Percentiles rank a stretch among this genome's conserved stretches.
Conservation (phyloP, 192 early-diverging fungal species). For the Coemansia sp. region DNA sequence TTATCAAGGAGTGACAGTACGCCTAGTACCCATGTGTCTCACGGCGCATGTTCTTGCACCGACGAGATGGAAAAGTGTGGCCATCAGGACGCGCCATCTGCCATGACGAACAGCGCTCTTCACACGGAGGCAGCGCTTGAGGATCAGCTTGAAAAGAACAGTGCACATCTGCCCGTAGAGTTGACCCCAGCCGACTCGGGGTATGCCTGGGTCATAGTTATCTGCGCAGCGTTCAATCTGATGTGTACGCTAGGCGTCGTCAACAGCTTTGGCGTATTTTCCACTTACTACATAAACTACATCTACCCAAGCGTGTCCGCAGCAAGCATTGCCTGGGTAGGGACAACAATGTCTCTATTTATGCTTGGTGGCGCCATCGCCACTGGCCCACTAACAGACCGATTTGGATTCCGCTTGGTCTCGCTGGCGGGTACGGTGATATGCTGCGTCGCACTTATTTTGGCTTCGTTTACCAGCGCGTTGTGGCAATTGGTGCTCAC, state of each 20-base stretch:
- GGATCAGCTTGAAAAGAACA: neutral
- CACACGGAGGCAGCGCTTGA: too few relatives aligned
- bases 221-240: constrained; percentile 29
- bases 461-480: constrained; percentile 39
- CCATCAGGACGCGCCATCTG: neutral
- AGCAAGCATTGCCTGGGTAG: constrained; percentile 46
- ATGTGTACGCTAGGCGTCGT: constrained; percentile 44
- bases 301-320: constrained; percentile 33
- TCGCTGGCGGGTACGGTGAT: constrained; percentile 28
- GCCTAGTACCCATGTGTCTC: neutral
- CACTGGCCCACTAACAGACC: constrained; percentile 41
- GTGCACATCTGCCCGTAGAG: neutral
- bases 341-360: constrained; percentile 37
- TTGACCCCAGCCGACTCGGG: constrained; percentile 19
- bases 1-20: constrained; percentile 13
- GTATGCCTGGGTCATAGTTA: constrained; percentile 52
- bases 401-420: constrained; percentile 36
- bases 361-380: constrained; percentile 40
- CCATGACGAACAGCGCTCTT: neutral
- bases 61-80: neutral
- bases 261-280: constrained; percentile 52
- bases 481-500: constrained; percentile 75
- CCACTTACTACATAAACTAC: constrained; percentile 47
- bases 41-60: neutral
- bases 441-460: constrained; percentile 25